These are phyloP conservation scores for Leccinum subgranulosum DNA, from an alignment of 768 basidiomycete genomes.

Conservation along the genomic window DNA sequence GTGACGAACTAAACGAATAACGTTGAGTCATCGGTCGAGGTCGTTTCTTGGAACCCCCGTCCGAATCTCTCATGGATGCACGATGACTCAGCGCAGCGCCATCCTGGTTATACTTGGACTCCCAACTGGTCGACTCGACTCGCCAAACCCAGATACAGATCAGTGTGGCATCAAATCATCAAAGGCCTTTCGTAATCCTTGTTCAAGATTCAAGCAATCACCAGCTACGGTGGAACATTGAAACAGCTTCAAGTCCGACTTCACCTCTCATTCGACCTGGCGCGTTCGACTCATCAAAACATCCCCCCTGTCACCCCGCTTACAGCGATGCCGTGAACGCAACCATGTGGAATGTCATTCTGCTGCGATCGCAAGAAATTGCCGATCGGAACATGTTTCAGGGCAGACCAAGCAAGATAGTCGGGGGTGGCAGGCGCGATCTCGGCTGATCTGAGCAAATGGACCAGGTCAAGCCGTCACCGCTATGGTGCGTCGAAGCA, in stretches of 20 bases:
- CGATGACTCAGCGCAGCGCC: not conserved
- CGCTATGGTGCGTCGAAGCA: not conserved
- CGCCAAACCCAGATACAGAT: not conserved
- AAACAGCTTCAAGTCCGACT: not conserved
- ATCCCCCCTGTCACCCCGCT: not conserved
- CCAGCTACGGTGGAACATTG: conserved; percentile 25
- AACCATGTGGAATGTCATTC: not conserved
- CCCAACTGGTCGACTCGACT: not conserved
- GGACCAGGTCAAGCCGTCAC: conserved; percentile 1
- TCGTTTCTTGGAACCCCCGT: not conserved
- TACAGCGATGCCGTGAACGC: not conserved
- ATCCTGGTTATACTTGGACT: not conserved
- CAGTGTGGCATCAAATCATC: conserved; percentile 4
- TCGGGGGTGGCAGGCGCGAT: not conserved
- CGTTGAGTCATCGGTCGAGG: not conserved
- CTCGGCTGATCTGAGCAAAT: conserved; percentile 9
- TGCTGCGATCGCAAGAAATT: conserved; percentile 13
- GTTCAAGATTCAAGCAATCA: not conserved
- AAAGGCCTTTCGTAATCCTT: conserved; percentile 10
- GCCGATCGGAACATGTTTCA: conserved; percentile 5
- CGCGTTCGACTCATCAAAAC: conserved; percentile 7
- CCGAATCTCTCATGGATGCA: conserved; percentile 3
- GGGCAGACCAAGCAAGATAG: not conserved
- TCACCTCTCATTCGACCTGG: conserved; percentile 9
- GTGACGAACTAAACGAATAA: not conserved